Evolutionary conservation across 139 green algal genomes (phyloP).

Genomic region (Haematococcus lacustris): DNA sequence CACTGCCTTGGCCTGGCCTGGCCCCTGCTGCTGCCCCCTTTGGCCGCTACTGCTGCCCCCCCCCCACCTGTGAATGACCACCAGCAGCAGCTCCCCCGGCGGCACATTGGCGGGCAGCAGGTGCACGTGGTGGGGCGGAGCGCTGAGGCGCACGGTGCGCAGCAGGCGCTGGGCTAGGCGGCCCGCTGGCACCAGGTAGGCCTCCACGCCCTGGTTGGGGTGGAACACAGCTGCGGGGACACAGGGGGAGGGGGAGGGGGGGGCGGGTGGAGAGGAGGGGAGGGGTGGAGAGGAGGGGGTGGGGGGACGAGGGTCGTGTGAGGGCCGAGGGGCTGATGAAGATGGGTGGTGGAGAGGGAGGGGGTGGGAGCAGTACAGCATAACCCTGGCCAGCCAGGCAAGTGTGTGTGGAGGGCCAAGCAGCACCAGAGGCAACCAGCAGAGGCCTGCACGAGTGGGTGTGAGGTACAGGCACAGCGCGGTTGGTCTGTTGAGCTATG

Average conservation of each 20-base stretch:
- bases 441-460: no score
- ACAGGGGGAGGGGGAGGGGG: not conserved
- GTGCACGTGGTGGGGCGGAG: slow-evolving; percentile 13
- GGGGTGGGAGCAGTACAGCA: not conserved
- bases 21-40: no score
- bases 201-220: slow-evolving; percentile 24
- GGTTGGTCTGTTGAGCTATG: no score
- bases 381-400: not conserved
- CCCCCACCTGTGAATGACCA: slow-evolving; percentile 36
- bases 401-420: not conserved
- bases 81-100: slow-evolving; percentile 33
- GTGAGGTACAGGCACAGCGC: no score
- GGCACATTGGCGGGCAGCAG: slow-evolving; percentile 24
- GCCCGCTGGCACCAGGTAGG: slow-evolving; percentile 31
- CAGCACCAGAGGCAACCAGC: no score
- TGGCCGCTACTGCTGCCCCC: not conserved
- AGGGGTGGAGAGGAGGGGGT: not conserved
- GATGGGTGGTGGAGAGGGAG: not conserved
- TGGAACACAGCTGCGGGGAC: slow-evolving; percentile 23
- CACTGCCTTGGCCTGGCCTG: no score
- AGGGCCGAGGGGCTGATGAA: not conserved
- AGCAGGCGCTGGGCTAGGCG: slow-evolving; percentile 33
- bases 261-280: not conserved
- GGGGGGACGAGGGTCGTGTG: slow-evolving; percentile 4
- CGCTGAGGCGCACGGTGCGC: slow-evolving; percentile 24